Conservation (phyloP, 768 basidiomycete species). For the Hericium erinaceus region DNA sequence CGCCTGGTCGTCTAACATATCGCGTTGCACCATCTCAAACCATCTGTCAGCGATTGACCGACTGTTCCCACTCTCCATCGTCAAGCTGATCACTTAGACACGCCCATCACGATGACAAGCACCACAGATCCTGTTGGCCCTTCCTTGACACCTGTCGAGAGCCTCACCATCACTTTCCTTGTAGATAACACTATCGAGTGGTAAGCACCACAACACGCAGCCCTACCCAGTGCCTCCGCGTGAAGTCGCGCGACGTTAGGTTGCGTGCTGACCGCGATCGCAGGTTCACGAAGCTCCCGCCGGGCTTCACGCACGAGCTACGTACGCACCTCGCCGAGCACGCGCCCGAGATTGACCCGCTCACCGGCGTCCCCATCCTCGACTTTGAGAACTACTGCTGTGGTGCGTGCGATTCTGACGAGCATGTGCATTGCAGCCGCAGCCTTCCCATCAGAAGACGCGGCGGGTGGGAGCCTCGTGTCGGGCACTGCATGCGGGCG, state of each 20-base stretch:
- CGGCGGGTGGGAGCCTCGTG: background rate
- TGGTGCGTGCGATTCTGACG: conserved; percentile 33
- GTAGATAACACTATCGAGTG: conserved; percentile 32
- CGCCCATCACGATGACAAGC: too few species aligned
- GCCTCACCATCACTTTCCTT: conserved; percentile 18
- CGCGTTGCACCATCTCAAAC: too few species aligned
- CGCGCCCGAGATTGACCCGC: conserved; percentile 30
- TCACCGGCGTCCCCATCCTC: conserved; percentile 51
- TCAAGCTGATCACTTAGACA: too few species aligned
- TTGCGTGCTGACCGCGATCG: background rate
- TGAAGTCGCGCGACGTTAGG: background rate
- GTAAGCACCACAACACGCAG: conserved; percentile 13
- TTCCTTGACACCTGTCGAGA: conserved; percentile 7
- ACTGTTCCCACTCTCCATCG: too few species aligned
- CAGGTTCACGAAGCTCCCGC: conserved; percentile 75
- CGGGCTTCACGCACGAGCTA: conserved; percentile 69
- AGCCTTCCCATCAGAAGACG: background rate
- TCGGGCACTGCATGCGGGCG: background rate
- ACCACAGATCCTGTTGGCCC: too few species aligned
- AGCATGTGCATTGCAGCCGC: background rate
- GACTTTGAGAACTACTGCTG: conserved; percentile 68
- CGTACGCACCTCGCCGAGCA: conserved; percentile 49
- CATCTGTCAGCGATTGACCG: too few species aligned
- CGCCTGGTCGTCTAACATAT: too few species aligned
- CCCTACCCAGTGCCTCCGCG: background rate